Evolutionary conservation across 1,139 yeast genomes (phyloP), one percentile per base, ranked within the genome.

Genomic region (Geotrichum reessii): DNA sequence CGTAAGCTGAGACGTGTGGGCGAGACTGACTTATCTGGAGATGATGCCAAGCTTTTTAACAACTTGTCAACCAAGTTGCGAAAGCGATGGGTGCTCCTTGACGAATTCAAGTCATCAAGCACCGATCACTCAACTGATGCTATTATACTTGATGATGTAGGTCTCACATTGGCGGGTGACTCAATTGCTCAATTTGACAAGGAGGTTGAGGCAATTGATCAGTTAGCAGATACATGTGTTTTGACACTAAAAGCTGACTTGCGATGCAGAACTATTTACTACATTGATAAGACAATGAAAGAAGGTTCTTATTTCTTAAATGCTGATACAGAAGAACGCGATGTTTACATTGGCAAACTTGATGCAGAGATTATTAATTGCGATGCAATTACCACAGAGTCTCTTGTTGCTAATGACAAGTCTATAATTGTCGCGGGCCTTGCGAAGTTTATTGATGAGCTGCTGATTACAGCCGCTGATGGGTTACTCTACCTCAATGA

Each of bases 241-340:
- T 67, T 84, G 24, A 78, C 86, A 2, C 73, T 89, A 50, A 75
- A 95, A 57, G 84, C 84, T 63, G 93, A 87, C 67, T 70, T 85
- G 52, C 77, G 91, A 61, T 79, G 83, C 57, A 80, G 86, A 60
- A 80, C 84, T 1, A 78, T 87, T 19, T 83, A 82, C 68, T 82
- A 81, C 66, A 78, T 87, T 50, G 81, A 84, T 12, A 77, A 76
- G 58, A 69, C 79, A 56, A 72, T 78, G 63, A 63, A 62, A 6
- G 69, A 67, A 33, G 73, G 75, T n/a, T 68, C 68, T 25, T 74
- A 70, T 71, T 77, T 64, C 77, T 79, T 53, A 60, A 72, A 67
- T 2, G 74, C 78, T 22, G 84, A 82, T 64, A 80, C 83, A 0
- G 86, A 85, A 6, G 89, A 85, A 65, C 81, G 87, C 3, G 93